Evolutionary conservation across 495 filamentous ascomycete genomes (phyloP).

Genomic region (Podospora tetraspora): DNA sequence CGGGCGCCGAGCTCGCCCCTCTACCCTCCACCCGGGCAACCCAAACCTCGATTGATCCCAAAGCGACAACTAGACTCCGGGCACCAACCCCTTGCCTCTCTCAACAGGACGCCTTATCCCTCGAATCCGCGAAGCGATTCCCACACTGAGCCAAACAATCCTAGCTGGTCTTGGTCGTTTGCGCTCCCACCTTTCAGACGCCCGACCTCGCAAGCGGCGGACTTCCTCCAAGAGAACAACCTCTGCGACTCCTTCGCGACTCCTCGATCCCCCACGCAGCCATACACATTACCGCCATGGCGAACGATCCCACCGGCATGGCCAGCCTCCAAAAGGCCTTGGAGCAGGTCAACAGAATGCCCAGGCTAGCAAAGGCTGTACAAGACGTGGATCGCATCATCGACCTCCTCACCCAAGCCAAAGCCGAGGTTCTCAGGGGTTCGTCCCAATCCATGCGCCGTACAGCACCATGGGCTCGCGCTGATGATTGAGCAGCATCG

Average conservation of each 20-base stretch:
- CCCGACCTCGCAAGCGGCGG: not conserved
- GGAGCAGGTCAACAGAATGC: slow-evolving; percentile 58
- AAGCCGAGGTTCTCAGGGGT: slow-evolving; percentile 66
- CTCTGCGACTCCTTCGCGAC: not conserved
- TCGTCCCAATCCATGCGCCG: slow-evolving; percentile 9
- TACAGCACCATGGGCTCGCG: not conserved
- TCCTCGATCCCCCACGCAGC: not conserved
- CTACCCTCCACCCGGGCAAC: not conserved
- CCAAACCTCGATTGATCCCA: not conserved
- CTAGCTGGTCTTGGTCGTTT: not conserved
- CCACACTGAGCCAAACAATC: not conserved
- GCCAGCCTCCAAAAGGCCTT: slow-evolving; percentile 62
- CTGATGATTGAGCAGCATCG: slow-evolving; percentile 28
- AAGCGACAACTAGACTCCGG: not conserved
- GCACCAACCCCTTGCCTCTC: not conserved
- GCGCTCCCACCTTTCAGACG: not conserved
- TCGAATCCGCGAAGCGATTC: not conserved
- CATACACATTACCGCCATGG: not conserved
- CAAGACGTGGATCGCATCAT: slow-evolving; percentile 77
- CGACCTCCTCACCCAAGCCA: slow-evolving; percentile 64
- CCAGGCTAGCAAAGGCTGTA: slow-evolving; percentile 66
- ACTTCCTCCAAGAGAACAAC: not conserved
- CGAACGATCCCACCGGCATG: slow-evolving; percentile 8
- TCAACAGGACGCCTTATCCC: no score
- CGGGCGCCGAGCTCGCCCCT: not conserved